Conservation (phyloP, 768 basidiomycete species). For the Tylopilus plumbeoviolaceoides region DNA sequence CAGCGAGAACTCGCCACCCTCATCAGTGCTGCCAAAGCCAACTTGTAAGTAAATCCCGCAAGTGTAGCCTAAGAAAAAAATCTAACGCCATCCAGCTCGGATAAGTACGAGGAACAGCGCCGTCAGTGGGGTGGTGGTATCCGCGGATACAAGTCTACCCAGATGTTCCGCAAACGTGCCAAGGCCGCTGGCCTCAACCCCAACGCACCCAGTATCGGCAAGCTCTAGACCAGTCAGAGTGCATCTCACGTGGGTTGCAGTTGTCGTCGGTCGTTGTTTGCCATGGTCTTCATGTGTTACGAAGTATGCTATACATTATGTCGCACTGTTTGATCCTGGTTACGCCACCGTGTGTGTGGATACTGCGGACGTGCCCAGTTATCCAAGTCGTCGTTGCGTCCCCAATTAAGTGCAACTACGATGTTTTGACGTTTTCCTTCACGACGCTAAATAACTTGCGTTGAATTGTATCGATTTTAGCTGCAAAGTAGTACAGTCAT, state of each 20-base stretch:
- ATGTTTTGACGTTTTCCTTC: no score
- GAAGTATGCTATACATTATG: slow-evolving; percentile 17
- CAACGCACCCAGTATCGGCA: slow-evolving; percentile 51
- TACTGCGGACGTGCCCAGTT: no score
- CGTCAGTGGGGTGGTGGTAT: slow-evolving; percentile 95
- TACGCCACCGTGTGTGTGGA: slow-evolving; percentile 4
- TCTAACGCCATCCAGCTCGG: slow-evolving; percentile 49
- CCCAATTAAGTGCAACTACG: no score
- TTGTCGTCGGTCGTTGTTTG: slow-evolving; percentile 9
- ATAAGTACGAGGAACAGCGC: slow-evolving; percentile 91
- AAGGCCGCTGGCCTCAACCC: slow-evolving; percentile 79
- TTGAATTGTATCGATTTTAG: no score
- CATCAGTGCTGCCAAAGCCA: slow-evolving; percentile 91
- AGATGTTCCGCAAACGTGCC: slow-evolving; percentile 91
- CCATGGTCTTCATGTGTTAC: slow-evolving; percentile 16
- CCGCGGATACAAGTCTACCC: slow-evolving; percentile 91
- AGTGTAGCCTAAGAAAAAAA: not conserved
- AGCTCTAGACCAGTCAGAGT: slow-evolving; percentile 47
- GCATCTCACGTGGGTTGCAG: not conserved
- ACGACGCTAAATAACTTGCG: no score
- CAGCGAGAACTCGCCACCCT: slow-evolving; percentile 89
- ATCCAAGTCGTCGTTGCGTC: no score
- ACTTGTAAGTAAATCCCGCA: slow-evolving; percentile 63
- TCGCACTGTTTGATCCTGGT: slow-evolving; percentile 3
- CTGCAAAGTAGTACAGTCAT: no score